phyloP scores from a whole-genome alignment of 2,329 filamentous ascomycete species.

The Phyllosticta citribraziliensis region DNA sequence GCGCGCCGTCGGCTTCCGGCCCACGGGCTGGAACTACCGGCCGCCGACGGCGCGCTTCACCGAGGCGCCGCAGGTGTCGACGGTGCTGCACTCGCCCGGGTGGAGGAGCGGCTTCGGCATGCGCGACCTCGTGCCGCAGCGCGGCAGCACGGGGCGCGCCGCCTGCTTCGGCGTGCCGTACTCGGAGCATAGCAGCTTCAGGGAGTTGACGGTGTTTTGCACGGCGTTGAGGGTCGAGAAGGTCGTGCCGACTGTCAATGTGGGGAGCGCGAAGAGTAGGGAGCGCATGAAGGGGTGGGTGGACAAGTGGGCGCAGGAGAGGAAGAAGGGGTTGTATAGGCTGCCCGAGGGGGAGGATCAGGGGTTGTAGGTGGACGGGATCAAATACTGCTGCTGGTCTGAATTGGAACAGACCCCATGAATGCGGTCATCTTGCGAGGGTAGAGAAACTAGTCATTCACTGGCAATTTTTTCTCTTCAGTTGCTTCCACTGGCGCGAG shows the following conservation, averaged over 20 bases:
- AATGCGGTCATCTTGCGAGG: too few species aligned
- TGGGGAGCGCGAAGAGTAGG: conserved; percentile 53
- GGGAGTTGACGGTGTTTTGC: conserved; percentile 88
- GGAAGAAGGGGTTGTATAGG: conserved; percentile 49
- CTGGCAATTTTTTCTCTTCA: too few species aligned
- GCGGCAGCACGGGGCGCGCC: conserved; percentile 71
- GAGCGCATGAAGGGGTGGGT: conserved; percentile 59
- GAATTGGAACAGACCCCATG: too few species aligned
- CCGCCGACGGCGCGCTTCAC: conserved; percentile 55
- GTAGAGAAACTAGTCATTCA: too few species aligned
- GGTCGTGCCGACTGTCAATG: conserved; percentile 89
- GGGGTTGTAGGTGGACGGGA: not conserved
- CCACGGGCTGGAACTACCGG: conserved; percentile 89
- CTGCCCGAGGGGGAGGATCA: conserved; percentile 12
- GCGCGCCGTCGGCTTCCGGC: conserved; percentile 80
- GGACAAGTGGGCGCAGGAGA: conserved; percentile 53
- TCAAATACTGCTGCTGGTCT: not conserved
- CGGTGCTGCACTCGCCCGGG: conserved; percentile 53
- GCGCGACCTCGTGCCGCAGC: conserved; percentile 66
- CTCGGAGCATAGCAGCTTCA: conserved; percentile 88
- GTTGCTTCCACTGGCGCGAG: too few species aligned
- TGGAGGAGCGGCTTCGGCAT: conserved; percentile 70
- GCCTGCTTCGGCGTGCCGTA: conserved; percentile 93
- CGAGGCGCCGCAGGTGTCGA: conserved; percentile 53
- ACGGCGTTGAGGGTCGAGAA: conserved; percentile 79